Evolutionary conservation across 306 rosid genomes (phyloP), one percentile per base, ranked within the genome.

Genomic region (Amphicarpaea edgeworthii): DNA sequence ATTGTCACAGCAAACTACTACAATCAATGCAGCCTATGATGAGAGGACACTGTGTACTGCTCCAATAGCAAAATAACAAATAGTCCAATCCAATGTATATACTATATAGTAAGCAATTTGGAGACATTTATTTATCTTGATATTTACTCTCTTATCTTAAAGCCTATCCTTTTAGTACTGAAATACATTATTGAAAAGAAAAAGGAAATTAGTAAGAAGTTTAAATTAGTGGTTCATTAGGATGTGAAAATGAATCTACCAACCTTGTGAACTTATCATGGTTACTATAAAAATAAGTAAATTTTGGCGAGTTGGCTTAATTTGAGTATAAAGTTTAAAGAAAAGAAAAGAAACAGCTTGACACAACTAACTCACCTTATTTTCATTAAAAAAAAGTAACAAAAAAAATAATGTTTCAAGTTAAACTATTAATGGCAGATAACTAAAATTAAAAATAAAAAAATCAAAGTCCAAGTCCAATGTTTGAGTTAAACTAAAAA

Each of bases 1-100:
- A 12, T 77, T 67, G 58, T 30, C 50, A 45, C 59, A 7, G 45
- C 55, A 76, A 53, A 69, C 43, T 34, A n/a, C 32, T 21, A 21
- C 32, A 60, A 59, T 78, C 6, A 70, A 70, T 78, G 41, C 41
- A 7, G 19, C 38, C 40, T 58, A 6, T 58, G 19, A 58, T 59
- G 12, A 6, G 40, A 24, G 37, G 63, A 57, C 63, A 28, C 7
- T 28, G 10, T 19, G 15, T 60, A 46, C 45, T 17, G n/a, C 11
- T 49, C 20, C 71, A 17, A 19, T 15, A 9, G 50, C 63, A 47
- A 3, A 45, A 47, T 15, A 1, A 46, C 28, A 26, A 0, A 43
- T 51, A 12, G 14, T 37, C 12, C 12, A 21, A 38, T 37, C 63
- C 63, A 47, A 4, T 19, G n/a, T 17, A 50, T 9, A 7, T 21